These are phyloP conservation scores for Bryum argenteum DNA, from an alignment of 225 moss, liverwort and hornwort genomes.

Conservation along the genomic window DNA sequence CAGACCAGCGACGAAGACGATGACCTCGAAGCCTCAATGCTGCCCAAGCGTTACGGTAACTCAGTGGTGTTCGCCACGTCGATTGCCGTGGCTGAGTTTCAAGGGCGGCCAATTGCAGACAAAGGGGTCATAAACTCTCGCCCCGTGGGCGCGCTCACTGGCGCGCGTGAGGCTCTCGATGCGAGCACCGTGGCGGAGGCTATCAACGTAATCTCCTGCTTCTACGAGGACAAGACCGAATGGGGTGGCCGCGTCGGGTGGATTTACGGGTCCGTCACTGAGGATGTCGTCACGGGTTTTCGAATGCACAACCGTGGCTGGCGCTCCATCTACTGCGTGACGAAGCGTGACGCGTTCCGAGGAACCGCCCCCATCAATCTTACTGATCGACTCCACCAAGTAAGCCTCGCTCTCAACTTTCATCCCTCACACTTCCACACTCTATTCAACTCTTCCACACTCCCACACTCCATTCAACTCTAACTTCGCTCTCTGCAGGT, in stretches of 20 bases:
- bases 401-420: conserved; percentile 18
- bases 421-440: not conserved
- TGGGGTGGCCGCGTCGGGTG: conserved; percentile 82
- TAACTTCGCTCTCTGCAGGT: conserved; percentile 32
- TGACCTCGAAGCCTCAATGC: conserved; percentile 59
- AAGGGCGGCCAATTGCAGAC: conserved; percentile 65
- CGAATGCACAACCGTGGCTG: conserved; percentile 88
- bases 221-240: conserved; percentile 80
- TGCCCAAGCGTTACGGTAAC: conserved; percentile 67
- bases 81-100: conserved; percentile 73
- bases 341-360: conserved; percentile 74
- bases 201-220: conserved; percentile 80
- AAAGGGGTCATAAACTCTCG: conserved; percentile 65
- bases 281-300: conserved; percentile 81
- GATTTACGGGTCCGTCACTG: conserved; percentile 84
- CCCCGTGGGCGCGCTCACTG: conserved; percentile 61
- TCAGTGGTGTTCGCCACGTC: conserved; percentile 61
- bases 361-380: conserved; percentile 89
- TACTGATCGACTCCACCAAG: conserved; percentile 81
- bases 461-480: not conserved
- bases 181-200: conserved; percentile 78
- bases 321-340: conserved; percentile 77
- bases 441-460: not conserved
- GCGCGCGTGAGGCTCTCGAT: conserved; percentile 63
- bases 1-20: conserved; percentile 61